Evolutionary conservation across 2,329 filamentous ascomycete species (phyloP), one percentile per base, ranked within the genome.

Genomic region (Fusarium lyarnte): DNA sequence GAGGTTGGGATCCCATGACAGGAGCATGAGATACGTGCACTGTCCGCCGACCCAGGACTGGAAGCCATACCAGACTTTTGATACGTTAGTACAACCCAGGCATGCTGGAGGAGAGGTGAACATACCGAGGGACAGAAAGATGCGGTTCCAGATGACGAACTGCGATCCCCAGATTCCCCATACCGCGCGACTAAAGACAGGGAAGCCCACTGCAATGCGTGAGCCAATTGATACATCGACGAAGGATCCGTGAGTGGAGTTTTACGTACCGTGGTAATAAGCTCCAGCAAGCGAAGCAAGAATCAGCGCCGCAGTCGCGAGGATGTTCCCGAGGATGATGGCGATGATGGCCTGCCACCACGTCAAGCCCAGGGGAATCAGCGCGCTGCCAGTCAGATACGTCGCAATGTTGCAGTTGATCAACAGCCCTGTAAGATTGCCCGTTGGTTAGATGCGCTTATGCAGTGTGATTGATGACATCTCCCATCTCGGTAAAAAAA

Each of bases 41-140:
- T 84, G 79, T 6, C 84, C 84, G 17, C 85, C 85, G 43, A 85
- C 82, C 82, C 84, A 86, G 8, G 84, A 81, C 57, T 85, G 84
- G 63, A 85, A 84, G 21, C 80, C 83, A 58, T 84, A 83, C 82
- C 81, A 81, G 23, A 52, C 27, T 39, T 29, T 9, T 9, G 4
- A 10, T 23, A 5, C 23, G 49, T 60, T 23, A 62, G 41, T 8
- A 36, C 45, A 17, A 5, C 8, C 14, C 8, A 17, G 6, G 8
- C 12, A 25, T 11, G 12, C 35, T 5, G 73, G 11, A 11, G 36
- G 12, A 8, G 23, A 6, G 21, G 8, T 14, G 17, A 23, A 23
- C 79, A 66, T 68, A 84, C 83, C 82, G 13, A 85, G 77, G 5
- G 80, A 81, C 16, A 83, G 74, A 45, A 83, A 83, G 64, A 84